Percentiles rank a stretch among this genome's conserved stretches.
Evolutionary conservation across 2,329 filamentous ascomycete genomes (phyloP).

Genomic region (Aspergillus neotritici): DNA sequence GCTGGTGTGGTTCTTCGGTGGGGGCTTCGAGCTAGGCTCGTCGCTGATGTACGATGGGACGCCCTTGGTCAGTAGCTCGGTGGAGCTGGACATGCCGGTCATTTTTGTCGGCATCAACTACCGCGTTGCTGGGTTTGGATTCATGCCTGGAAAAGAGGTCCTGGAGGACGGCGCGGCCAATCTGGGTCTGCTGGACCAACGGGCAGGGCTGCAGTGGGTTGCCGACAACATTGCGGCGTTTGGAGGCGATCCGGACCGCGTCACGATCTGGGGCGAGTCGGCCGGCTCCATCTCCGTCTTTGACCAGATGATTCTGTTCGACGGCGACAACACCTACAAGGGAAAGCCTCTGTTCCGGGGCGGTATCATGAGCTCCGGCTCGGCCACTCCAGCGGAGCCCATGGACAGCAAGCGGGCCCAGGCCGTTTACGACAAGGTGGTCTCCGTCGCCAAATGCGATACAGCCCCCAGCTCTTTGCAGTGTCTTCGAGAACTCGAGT

Average conservation of each 20-base stretch:
- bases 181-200: conserved; percentile 66
- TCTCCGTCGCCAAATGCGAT: conserved; percentile 43
- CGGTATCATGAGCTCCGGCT: conserved; percentile 72
- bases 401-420: conserved; percentile 64
- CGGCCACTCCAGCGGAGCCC: conserved; percentile 54
- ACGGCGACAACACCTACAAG: conserved; percentile 68
- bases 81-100: conserved; percentile 55
- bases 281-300: conserved; percentile 68
- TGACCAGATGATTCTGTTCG: conserved; percentile 69
- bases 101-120: conserved; percentile 76
- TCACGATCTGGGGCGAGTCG: conserved; percentile 73
- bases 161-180: conserved; percentile 63
- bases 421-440: conserved; percentile 46
- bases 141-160: conserved; percentile 64
- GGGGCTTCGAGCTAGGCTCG: conserved; percentile 49
- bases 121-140: conserved; percentile 68
- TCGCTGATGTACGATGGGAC: conserved; percentile 33
- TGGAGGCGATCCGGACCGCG: conserved; percentile 71
- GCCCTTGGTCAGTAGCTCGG: conserved; percentile 32
- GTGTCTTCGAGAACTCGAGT: conserved; percentile 45
- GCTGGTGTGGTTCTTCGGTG: conserved; percentile 66
- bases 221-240: conserved; percentile 71
- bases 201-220: conserved; percentile 68
- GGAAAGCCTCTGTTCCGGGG: conserved; percentile 68
- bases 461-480: conserved; percentile 39